Evolutionary conservation across 768 basidiomycete species (phyloP), one percentile per base, ranked within the genome.

Genomic region (Trametes cubensis): DNA sequence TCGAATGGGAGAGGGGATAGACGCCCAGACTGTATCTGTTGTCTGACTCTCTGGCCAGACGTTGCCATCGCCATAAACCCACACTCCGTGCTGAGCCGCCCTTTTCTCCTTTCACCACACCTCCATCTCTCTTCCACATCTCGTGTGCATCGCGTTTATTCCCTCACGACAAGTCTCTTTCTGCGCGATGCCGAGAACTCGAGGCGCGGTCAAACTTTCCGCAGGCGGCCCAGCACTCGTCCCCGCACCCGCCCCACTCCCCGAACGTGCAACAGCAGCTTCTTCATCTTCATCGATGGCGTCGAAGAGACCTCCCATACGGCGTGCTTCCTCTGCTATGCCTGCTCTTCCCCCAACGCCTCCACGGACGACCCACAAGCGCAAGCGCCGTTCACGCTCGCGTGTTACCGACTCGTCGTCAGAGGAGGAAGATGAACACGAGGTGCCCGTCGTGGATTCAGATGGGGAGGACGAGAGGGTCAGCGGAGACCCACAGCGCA

Each of bases 331-430:
- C 13, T 67, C 66, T n/a, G 60, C 57, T 6, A 49, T 53, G 15
- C 51, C 62, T 8, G 44, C 58, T 30, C 44, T 60, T 8, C 61
- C 65, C 11, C 67, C 65, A 10, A 68, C 67, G 0, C 67, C 67
- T 6, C 67, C 67, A 3, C 53, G 58, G 23, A 68, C 67, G 47
- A 60, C 57, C 5, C 54, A 57, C 41, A 68, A 68, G 55, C 67
- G 67, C 61, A 68, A 68, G 51, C 67, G 67, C 14, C 62, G 64
- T 26, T 62, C 65, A 14, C 67, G 69, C 39, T 79, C 80, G 18
- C 77, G 77, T 38, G 79, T 80, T 42, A 82, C 81, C 23, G 80
- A 83, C 60, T 71, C 71, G 30, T 80, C 82, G 54, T 64, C 67
- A 0, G 71, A 71, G 55, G 66, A 66, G 41, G 69, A 70, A n/a